Base-by-base conservation (phyloP, 129 eudicot genomes). In the Arctium minus region DNA sequence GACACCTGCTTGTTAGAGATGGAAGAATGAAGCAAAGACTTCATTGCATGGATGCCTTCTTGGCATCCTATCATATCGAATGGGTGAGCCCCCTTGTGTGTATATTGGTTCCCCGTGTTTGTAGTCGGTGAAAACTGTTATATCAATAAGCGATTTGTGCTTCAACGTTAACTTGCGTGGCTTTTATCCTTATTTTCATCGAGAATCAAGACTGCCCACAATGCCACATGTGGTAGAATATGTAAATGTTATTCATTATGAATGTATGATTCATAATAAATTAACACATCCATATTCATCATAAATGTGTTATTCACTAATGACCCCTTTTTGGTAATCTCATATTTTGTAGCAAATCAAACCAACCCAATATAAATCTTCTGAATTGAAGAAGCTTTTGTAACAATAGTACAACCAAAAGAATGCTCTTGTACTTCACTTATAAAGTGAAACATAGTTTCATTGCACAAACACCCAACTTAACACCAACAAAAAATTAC, bases 1-100 rank as follows among this genome's bases (percentile, higher is more conserved):
- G 84, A 88, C 96, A 0, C 91, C 85, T 48, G 96, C 97, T 31
- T 93, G 92, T 88, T 93, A 83, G 85, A 44, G 50, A 2, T 56
- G 65, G 65, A 15, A 15, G 65, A 13, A 17, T 15, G 65, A 60
- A 60, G 68, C 22, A n/a, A 60, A 60, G 8, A 17, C 8, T 17
- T 56, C 67, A 5, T 60, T 17, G 27, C 8, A 56, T 5, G 67
- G 67, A 53, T 53, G 65, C 18, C 65, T 53, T 53, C 18, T 53
- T 53, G 3, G 65, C 22, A 53, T 15, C 65, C 1, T 53, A 53
- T 53, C 17, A 27, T 15, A 56, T 56, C 67, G 2, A 17, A 56
- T n/a, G 30, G 18, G 68, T n/a, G 27, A 53, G 3, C 29, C 22
- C 29, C 68, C 68, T 60, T 60, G 30, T 60, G 68, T 60, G 9